phyloP scores from a whole-genome alignment of 441 rosid genomes.

The Pelargonium fulgidum region DNA sequence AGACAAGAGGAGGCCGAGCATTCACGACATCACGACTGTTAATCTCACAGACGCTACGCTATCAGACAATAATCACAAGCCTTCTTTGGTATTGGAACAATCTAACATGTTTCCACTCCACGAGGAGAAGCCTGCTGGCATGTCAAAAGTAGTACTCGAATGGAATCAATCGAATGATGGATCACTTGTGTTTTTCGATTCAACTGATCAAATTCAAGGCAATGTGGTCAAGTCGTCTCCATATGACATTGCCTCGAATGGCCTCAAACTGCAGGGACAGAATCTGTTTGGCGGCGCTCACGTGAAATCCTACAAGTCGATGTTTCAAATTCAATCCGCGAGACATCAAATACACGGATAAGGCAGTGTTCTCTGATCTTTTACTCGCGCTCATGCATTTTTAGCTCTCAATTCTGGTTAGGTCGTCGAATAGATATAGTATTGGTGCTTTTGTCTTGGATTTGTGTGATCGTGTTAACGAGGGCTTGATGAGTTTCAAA shows the following conservation, averaged over 20 bases:
- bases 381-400: neutral
- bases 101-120: slow-evolving; percentile 21
- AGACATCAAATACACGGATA: slow-evolving; percentile 25
- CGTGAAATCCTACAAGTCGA: slow-evolving; percentile 26
- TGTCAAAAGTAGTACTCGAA: slow-evolving; percentile 25
- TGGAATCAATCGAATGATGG: slow-evolving; percentile 28
- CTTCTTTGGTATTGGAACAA: slow-evolving; percentile 26
- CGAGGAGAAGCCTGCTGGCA: slow-evolving; percentile 22
- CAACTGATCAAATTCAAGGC: slow-evolving; percentile 20
- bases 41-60: slow-evolving; percentile 33
- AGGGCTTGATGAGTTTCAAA: slow-evolving; percentile 7
- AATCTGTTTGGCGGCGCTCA: slow-evolving; percentile 27
- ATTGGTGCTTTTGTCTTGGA: slow-evolving; percentile 13
- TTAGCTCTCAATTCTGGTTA: slow-evolving; percentile 7
- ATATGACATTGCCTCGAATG: slow-evolving; percentile 29
- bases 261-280: slow-evolving; percentile 32
- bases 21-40: slow-evolving; percentile 54
- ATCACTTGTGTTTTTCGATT: slow-evolving; percentile 23
- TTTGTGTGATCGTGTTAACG: slow-evolving; percentile 16
- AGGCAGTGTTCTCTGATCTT: slow-evolving; percentile 7
- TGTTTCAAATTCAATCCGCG: slow-evolving; percentile 26
- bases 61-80: slow-evolving; percentile 24
- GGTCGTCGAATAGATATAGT: slow-evolving; percentile 16
- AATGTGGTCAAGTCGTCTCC: slow-evolving; percentile 28
- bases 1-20: slow-evolving; percentile 66